Percentiles rank a stretch among this genome's conserved stretches.
Conservation (phyloP, 805 yeast species). For the Debaryomyces prosopidis region DNA sequence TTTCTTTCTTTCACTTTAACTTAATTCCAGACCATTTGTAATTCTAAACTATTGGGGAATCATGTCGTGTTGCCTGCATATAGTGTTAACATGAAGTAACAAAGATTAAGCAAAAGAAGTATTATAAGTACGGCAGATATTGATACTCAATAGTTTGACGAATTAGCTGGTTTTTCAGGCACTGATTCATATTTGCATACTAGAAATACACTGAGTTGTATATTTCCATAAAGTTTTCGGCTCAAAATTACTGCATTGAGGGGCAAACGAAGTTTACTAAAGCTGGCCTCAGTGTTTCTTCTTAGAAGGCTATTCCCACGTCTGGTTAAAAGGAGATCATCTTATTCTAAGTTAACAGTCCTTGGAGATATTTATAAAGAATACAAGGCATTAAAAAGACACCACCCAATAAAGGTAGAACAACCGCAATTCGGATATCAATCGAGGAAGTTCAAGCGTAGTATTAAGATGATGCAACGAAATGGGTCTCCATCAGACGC, state of each 20-base stretch:
- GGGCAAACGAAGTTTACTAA: constrained; percentile 12
- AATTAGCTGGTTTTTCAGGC: too few relatives aligned
- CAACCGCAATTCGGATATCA: not conserved
- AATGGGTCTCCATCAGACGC: constrained; percentile 1
- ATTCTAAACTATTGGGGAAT: too few relatives aligned
- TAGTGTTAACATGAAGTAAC: too few relatives aligned
- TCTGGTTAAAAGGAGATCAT: constrained; percentile 8
- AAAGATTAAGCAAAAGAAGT: too few relatives aligned
- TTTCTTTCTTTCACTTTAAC: too few relatives aligned
- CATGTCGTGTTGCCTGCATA: too few relatives aligned
- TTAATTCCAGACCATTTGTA: too few relatives aligned
- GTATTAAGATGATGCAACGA: not conserved
- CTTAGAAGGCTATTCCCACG: constrained; percentile 11
- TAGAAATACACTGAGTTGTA: not conserved
- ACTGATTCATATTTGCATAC: too few relatives aligned
- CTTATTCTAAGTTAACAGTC: constrained; percentile 22
- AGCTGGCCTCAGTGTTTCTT: constrained; percentile 19
- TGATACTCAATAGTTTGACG: too few relatives aligned
- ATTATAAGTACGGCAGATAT: too few relatives aligned
- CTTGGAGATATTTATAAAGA: constrained; percentile 33
- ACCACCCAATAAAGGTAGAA: constrained; percentile 13
- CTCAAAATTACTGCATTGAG: constrained; percentile 15
- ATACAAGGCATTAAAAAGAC: constrained; percentile 25
- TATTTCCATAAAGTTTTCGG: not conserved
- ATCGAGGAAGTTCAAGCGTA: constrained; percentile 8